Base-by-base conservation (phyloP, 441 rosid genomes). In the Erysimum cheiri region DNA sequence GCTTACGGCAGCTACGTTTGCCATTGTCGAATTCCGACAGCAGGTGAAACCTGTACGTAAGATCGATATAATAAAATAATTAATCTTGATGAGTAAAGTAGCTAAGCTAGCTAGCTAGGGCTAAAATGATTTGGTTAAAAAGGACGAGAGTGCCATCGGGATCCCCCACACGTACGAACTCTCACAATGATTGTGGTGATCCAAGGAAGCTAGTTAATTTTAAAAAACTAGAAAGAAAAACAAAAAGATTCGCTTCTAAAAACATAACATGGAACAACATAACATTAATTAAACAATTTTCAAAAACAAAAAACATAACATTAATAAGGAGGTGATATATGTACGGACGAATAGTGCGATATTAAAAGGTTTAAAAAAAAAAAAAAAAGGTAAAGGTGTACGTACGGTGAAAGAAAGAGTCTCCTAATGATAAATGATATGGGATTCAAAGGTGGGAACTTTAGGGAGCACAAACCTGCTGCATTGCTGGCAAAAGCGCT, bases 401-500 rank as follows among this genome's bases (percentile, higher is more conserved):
- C 66, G 72, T 35, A 50, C 55, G 47, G 44, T 12, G 33, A 50
- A 50, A 22, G 24, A 22, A 22, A 22, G 24, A 22, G 32, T 33
- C 56, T 26, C 11, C 46, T 57, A 48, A 71, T 54, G 79, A 74
- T 52, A 61, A 63, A 78, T 84, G 63, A 49, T 39, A n/a, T n/a
- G 36, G 41, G 69, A 26, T n/a, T 39, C 76, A 74, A 67, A 80
- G 52, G 77, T 77, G 35, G 36, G 26, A 54, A 32, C n/a, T 33
- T 70, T 50, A 53, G 32, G 62, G 67, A 14, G 62, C 17, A 49
- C 69, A 46, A 82, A 90, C 99, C 99, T 92, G 97, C 99, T 95
- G 54, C 99, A 95, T 83, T 95, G 99, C 79, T 95, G 99, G 84
- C 98, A 95, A 86, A 95, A 95, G 36, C 99, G 91, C 83, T 92